Evolutionary conservation across 495 filamentous ascomycete genomes (phyloP), one percentile per base, ranked within the genome.

Genomic region (Elasticomyces elasticus): DNA sequence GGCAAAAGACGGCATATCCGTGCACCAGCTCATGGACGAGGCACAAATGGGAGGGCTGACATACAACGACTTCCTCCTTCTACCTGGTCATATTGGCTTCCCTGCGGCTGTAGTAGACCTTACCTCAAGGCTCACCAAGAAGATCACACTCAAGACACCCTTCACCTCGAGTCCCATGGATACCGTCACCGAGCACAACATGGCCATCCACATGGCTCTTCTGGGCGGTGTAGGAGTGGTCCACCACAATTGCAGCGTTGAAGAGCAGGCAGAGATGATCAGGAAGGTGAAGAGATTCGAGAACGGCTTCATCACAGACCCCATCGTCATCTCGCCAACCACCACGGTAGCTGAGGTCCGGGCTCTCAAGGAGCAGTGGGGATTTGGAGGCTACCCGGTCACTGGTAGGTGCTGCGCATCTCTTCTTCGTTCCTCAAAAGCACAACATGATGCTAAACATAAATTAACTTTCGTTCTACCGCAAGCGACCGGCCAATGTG

Each of bases 381-480:
- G 94, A 5, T 99, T 99, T 66, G 94, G 94, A 67, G 92, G 92
- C 59, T 97, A 96, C 75, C 92, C 92, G 49, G 89, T 99, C 46
- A 99, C 92, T 74, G 91, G 92, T 97, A 74, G 78, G 92, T 79
- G 26, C 55, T n/a, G 31, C 24, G 24, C 11, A 2, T 27, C 24
- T 62, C 46, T 49, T 51, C 53, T 27, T 41, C 43, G 17, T 50
- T 31, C 53, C 5, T 13, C 15, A 44, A 41, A 1, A 37, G 19
- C 45, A 64, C 75, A 66, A 62, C 62, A 73, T 79, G 74, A 94
- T 94, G 88, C 89, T 80, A 78, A 79, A 70, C 64, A 67, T 55
- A 41, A n/a, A 75, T 84, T 96, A 95, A 98, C 92, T 98, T 98
- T 98, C 92, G 94, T 97, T 98, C 94, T 87, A 87, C 94, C 89